phyloP scores from a whole-genome alignment of 306 rosid genomes.

The Cicer chorassanicum region DNA sequence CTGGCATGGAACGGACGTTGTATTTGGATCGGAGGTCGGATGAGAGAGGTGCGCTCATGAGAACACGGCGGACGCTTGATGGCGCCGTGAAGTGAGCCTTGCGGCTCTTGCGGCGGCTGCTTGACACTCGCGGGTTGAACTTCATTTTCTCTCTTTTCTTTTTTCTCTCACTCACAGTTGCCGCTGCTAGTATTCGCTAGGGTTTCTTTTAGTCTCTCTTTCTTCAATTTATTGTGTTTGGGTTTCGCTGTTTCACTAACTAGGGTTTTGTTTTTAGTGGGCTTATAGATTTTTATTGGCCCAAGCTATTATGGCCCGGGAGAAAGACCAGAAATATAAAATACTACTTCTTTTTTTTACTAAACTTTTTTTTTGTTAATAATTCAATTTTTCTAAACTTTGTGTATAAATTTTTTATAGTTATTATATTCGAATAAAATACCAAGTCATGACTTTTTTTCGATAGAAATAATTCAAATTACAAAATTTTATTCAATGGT shows the following conservation, averaged over 20 bases:
- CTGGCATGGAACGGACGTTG: slow-evolving; percentile 83
- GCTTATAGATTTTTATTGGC: slow-evolving; percentile 15
- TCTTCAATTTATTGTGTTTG: slow-evolving; percentile 31
- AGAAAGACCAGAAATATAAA: no score
- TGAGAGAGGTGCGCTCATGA: slow-evolving; percentile 86
- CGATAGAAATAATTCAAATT: no score
- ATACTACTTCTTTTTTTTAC: no score
- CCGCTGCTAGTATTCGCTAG: slow-evolving; percentile 35
- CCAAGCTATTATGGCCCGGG: neutral
- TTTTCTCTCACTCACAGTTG: neutral
- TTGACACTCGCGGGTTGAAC: slow-evolving; percentile 74
- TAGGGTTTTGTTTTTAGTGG: slow-evolving; percentile 40
- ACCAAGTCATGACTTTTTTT: no score
- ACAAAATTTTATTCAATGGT: no score
- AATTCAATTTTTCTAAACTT: no score
- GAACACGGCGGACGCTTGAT: slow-evolving; percentile 78
- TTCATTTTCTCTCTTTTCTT: slow-evolving; percentile 56
- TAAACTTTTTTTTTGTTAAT: no score
- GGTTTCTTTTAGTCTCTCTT: neutral
- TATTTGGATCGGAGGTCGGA: slow-evolving; percentile 72
- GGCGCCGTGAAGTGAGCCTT: slow-evolving; percentile 95
- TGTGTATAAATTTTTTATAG: no score
- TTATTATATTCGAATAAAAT: no score
- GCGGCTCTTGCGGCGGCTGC: slow-evolving; percentile 88
- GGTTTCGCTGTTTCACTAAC: neutral